Conservation (phyloP, 768 basidiomycete species). For the Sarcodon aspratus region DNA sequence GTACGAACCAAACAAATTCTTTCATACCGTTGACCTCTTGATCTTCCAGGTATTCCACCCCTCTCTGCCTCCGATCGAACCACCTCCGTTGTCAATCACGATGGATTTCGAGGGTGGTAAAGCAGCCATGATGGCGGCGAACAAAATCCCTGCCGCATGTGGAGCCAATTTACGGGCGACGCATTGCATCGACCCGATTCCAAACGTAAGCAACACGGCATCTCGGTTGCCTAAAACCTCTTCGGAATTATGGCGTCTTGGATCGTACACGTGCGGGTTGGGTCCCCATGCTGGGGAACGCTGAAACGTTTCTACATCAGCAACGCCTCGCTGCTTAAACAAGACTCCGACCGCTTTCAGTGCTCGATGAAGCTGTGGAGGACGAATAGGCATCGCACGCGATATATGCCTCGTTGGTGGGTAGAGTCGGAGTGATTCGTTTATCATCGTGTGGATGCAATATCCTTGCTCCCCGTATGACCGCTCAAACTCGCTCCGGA, state of each 20-base stretch:
- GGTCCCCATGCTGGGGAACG: conserved; percentile 23
- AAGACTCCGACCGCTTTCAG: too few species aligned
- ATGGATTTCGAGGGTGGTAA: too few species aligned
- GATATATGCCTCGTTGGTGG: conserved; percentile 40
- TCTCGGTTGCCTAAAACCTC: conserved; percentile 7
- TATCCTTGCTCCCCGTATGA: conserved; percentile 8
- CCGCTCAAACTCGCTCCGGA: conserved; percentile 16
- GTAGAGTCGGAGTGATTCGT: conserved; percentile 35
- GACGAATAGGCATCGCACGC: conserved; percentile 9
- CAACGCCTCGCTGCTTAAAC: conserved; percentile 7
- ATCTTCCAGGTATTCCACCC: too few species aligned
- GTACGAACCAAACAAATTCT: too few species aligned
- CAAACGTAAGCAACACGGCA: conserved; percentile 31
- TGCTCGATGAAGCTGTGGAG: too few species aligned
- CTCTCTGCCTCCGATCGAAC: too few species aligned
- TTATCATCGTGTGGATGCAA: conserved; percentile 25
- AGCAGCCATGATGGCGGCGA: conserved; percentile 19
- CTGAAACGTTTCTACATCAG: conserved; percentile 11
- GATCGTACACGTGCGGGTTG: conserved; percentile 28
- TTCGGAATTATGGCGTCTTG: conserved; percentile 26
- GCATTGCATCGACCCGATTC: conserved; percentile 33
- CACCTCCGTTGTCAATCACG: too few species aligned
- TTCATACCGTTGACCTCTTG: too few species aligned
- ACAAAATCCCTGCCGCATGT: conserved; percentile 36
- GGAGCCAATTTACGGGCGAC: conserved; percentile 39